Evolutionary conservation across 1,139 yeast species (phyloP), one percentile per base, ranked within the genome.

Genomic region (Nakaseomyces nivariensis): DNA sequence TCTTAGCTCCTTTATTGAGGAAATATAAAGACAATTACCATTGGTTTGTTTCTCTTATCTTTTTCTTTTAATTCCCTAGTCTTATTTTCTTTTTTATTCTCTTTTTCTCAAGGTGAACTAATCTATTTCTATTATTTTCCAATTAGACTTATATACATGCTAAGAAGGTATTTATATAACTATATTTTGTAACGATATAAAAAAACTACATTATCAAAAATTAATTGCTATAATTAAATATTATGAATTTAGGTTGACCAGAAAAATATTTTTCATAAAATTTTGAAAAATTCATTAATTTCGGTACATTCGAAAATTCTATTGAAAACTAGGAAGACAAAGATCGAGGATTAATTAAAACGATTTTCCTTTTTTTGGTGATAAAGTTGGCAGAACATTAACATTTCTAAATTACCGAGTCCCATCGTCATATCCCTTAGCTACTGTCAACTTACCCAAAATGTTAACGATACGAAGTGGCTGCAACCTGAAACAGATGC

Each of bases 101-200:
- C 26, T 25, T 38, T 38, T 38, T 10, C 31, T 17, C 31, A 25
- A 38, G 42, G 42, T 25, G 8, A 33, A 38, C 31, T 38, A 25
- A 38, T 25, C 42, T 25, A 24, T 11, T 38, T 8, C 13, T 37
- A 9, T 8, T 37, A 17, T 11, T 38, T 8, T 25, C 31, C 22
- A 25, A 38, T 24, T 25, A 38, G 31, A 8, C 29, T 38, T 38
- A 24, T 38, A 38, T 38, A 38, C 31, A 38, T 25, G 25, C 11
- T 25, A 8, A 6, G 2, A 38, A 11, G 42, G 42, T 38, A 26
- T 38, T 26, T 38, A 38, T 38, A 38, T 38, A 38, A 13, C 31
- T 38, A 38, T 38, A 25, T 38, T 36, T 38, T 38, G 42, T 38
- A 38, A 38, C 42, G 29, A 38, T 38, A 38, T 8, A 25, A 24